Conservation (phyloP, 164 flowering plant species). For the Vitis amurensis region DNA sequence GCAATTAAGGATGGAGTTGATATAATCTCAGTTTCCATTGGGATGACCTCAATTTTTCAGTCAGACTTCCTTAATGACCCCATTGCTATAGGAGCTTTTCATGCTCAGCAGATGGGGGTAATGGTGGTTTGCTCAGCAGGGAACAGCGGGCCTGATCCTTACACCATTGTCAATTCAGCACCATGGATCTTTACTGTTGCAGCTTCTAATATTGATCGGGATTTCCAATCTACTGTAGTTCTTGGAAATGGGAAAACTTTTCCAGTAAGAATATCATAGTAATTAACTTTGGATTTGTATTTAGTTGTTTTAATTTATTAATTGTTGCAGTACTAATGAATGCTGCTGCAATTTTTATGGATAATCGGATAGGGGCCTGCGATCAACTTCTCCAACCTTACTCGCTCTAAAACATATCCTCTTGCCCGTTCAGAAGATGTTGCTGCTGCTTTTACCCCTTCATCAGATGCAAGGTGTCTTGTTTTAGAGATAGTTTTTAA, state of each 20-base stretch:
- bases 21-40: slow-evolving; percentile 72
- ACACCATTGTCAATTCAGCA: slow-evolving; percentile 63
- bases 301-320: too few relatives aligned
- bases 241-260: slow-evolving; percentile 58
- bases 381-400: slow-evolving; percentile 68
- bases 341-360: too few relatives aligned
- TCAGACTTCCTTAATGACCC: slow-evolving; percentile 61
- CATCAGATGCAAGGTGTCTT: slow-evolving; percentile 65
- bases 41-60: slow-evolving; percentile 48
- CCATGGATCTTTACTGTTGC: slow-evolving; percentile 84
- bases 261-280: slow-evolving; percentile 23
- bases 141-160: slow-evolving; percentile 72
- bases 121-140: slow-evolving; percentile 75
- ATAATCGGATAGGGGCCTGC: slow-evolving; percentile 51
- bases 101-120: slow-evolving; percentile 63
- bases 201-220: slow-evolving; percentile 70
- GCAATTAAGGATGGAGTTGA: slow-evolving; percentile 77
- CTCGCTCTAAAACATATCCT: slow-evolving; percentile 40
- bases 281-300: too few relatives aligned
- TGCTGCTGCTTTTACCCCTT: slow-evolving; percentile 47
- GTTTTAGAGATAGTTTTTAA: too few relatives aligned
- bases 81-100: slow-evolving; percentile 78
- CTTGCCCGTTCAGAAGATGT: slow-evolving; percentile 54
- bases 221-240: slow-evolving; percentile 48
- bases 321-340: too few relatives aligned